These are phyloP conservation scores for Davidsoniella eucalypti DNA, from an alignment of 2,329 filamentous ascomycete species.

Conservation along the genomic window DNA sequence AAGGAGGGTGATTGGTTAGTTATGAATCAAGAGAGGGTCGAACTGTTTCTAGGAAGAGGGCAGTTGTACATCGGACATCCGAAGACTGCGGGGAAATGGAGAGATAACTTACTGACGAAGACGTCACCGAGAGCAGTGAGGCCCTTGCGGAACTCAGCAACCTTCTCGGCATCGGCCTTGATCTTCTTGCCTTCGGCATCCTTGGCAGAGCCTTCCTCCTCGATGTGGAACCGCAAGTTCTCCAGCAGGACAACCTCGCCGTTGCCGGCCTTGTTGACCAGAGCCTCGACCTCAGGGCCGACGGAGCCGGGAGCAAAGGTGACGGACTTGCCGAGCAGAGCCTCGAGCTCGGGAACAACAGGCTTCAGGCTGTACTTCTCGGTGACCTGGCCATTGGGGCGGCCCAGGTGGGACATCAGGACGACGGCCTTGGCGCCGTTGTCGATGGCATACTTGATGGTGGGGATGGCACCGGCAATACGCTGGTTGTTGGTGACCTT, in stretches of 20 bases:
- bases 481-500: constrained; percentile 97
- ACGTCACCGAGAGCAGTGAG: constrained; percentile 88
- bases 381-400: constrained; percentile 79
- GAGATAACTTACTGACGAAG: constrained; percentile 64
- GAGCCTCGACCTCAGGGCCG: constrained; percentile 75
- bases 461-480: constrained; percentile 87
- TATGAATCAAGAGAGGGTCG: not conserved
- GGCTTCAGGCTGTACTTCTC: constrained; percentile 90
- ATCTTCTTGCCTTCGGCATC: constrained; percentile 90
- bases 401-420: constrained; percentile 96
- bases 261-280: constrained; percentile 64
- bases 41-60: not conserved
- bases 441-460: constrained; percentile 86
- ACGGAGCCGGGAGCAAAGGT: constrained; percentile 84
- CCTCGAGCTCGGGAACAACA: constrained; percentile 80
- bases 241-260: constrained; percentile 83
- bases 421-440: constrained; percentile 83
- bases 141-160: constrained; percentile 86
- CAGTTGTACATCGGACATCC: too few relatives aligned
- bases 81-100: not conserved
- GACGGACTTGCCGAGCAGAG: constrained; percentile 69
- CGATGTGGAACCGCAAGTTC: constrained; percentile 95
- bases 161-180: constrained; percentile 89
- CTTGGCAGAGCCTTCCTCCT: constrained; percentile 95
- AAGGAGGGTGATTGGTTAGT: not conserved